Evolutionary conservation across 768 basidiomycete species (phyloP).

Genomic region (Termitomyces sp.): DNA sequence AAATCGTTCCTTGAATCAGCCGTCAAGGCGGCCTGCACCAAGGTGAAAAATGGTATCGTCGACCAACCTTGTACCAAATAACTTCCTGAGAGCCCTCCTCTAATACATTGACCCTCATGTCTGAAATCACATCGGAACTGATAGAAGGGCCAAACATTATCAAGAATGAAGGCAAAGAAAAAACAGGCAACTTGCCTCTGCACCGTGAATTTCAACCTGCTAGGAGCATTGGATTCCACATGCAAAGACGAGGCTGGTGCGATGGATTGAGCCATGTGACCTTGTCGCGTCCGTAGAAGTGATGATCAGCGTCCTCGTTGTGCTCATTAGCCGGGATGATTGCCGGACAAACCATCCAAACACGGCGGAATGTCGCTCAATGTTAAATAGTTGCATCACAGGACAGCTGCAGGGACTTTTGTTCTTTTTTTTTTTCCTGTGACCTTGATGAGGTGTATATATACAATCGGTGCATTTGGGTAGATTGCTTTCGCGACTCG

Average conservation of each 20-base stretch:
- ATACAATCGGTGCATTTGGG: too few relatives aligned
- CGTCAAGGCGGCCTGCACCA: slow-evolving; percentile 5
- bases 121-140: slow-evolving; percentile 70
- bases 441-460: too few relatives aligned
- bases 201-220: slow-evolving; percentile 20
- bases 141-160: not conserved
- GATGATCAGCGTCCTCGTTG: not conserved
- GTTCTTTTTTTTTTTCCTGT: too few relatives aligned
- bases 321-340: not conserved
- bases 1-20: slow-evolving; percentile 57
- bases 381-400: too few relatives aligned
- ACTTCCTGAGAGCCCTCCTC: slow-evolving; percentile 53
- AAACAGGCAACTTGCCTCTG: slow-evolving; percentile 22
- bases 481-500: too few relatives aligned
- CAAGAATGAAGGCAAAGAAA: not conserved
- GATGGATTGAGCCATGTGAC: not conserved
- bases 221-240: not conserved
- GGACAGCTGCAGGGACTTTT: too few relatives aligned
- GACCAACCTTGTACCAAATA: slow-evolving; percentile 68
- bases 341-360: not conserved
- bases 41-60: not conserved
- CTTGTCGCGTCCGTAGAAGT: not conserved
- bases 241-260: not conserved
- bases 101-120: slow-evolving; percentile 60
- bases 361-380: too few relatives aligned